Percentiles rank a stretch among this genome's conserved stretches.
Conservation (phyloP, 108 stramenopile species). For the Nitzschia sp. region DNA sequence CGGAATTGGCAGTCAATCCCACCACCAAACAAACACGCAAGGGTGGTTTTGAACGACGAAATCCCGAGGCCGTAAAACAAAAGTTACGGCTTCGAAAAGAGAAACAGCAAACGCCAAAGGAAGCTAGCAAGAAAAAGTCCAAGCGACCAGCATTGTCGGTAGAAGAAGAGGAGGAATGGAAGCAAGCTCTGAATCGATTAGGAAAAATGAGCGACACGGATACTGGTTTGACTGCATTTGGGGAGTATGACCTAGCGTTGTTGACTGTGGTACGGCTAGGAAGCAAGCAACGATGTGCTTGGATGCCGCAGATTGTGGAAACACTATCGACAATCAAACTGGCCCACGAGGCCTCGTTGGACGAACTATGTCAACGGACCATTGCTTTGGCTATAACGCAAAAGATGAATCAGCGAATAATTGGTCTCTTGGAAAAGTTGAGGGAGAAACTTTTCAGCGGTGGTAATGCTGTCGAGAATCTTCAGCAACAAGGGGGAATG, state of each 20-base stretch:
- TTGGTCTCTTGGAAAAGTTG: neutral
- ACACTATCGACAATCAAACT: neutral
- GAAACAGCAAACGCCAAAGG: neutral
- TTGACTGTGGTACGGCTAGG: neutral
- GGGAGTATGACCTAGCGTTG: neutral
- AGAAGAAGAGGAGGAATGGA: constrained; percentile 31
- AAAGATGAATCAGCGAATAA: neutral
- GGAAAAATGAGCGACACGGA: constrained; percentile 12
- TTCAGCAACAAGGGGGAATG: neutral
- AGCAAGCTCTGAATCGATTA: constrained; percentile 43
- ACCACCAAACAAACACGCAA: constrained; percentile 56
- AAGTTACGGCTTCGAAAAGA: constrained; percentile 6
- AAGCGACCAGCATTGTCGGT: neutral
- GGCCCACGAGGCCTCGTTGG: too few relatives aligned
- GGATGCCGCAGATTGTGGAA: constrained; percentile 23
- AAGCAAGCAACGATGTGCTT: constrained; percentile 25
- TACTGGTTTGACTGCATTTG: neutral
- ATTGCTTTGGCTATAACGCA: neutral
- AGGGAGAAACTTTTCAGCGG: too few relatives aligned
- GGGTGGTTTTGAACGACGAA: constrained; percentile 59
- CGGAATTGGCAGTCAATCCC: constrained; percentile 54
- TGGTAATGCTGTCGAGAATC: neutral
- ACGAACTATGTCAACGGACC: neutral
- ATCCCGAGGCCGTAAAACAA: constrained; percentile 39
- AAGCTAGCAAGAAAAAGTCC: constrained; percentile 19